These are phyloP conservation scores for Amphichorda felina DNA, from an alignment of 2,329 filamentous ascomycete species.

Conservation along the genomic window DNA sequence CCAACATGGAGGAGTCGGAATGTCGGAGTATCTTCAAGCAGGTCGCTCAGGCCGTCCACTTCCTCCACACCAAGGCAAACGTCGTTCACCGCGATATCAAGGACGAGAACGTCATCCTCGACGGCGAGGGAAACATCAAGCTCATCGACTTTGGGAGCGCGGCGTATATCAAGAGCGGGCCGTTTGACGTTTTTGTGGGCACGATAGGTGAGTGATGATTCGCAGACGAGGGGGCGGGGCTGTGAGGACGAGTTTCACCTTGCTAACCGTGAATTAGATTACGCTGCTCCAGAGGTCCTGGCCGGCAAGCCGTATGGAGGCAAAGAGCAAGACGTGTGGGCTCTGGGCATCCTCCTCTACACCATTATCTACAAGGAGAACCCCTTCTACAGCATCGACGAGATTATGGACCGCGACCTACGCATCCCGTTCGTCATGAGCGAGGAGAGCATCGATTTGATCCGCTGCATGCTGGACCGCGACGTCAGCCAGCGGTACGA, in stretches of 20 bases:
- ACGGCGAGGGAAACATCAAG: slow-evolving; percentile 92
- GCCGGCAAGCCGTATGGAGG: slow-evolving; percentile 85
- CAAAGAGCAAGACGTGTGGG: slow-evolving; percentile 98
- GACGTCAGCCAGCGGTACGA: slow-evolving; percentile 72
- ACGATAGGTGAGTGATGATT: slow-evolving; percentile 69
- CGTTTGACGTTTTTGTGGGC: slow-evolving; percentile 97
- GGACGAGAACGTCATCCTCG: slow-evolving; percentile 93
- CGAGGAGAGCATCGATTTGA: slow-evolving; percentile 85
- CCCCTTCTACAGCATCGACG: slow-evolving; percentile 96
- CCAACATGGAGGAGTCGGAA: slow-evolving; percentile 93
- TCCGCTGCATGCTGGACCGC: slow-evolving; percentile 84
- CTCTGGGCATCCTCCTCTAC: slow-evolving; percentile 89
- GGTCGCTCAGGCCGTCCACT: slow-evolving; percentile 79
- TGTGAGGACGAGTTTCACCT: too few relatives aligned
- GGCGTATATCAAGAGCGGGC: slow-evolving; percentile 95
- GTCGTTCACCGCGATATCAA: slow-evolving; percentile 98
- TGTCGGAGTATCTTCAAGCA: slow-evolving; percentile 93
- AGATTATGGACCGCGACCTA: slow-evolving; percentile 96
- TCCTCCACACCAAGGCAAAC: slow-evolving; percentile 78
- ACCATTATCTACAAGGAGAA: slow-evolving; percentile 99
- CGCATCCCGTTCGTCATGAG: slow-evolving; percentile 81
- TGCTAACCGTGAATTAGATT: slow-evolving; percentile 48
- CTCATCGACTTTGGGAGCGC: slow-evolving; percentile 97
- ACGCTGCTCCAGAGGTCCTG: slow-evolving; percentile 94
- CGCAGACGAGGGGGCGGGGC: too few relatives aligned